These are phyloP conservation scores for Asterophora parasitica DNA, from an alignment of 768 basidiomycete genomes.

Conservation along the genomic window DNA sequence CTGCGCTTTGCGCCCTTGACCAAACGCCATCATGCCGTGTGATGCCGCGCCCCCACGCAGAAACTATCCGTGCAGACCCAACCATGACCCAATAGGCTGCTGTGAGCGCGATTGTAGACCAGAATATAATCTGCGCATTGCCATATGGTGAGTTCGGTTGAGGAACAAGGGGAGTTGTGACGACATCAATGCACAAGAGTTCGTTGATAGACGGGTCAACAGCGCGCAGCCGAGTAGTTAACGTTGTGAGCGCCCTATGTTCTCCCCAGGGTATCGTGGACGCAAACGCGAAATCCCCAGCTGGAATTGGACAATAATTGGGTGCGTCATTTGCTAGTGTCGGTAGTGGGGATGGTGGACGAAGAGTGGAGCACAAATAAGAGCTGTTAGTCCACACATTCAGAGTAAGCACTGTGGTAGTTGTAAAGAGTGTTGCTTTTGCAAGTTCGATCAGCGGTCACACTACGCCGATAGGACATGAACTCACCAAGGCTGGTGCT, in stretches of 20 bases:
- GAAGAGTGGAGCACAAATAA: slow-evolving; percentile 74
- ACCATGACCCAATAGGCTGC: slow-evolving; percentile 81
- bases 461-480: slow-evolving; percentile 6
- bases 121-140: slow-evolving; percentile 61
- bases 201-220: slow-evolving; percentile 84
- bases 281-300: slow-evolving; percentile 81
- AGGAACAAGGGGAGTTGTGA: slow-evolving; percentile 72
- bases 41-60: slow-evolving; percentile 79
- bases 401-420: slow-evolving; percentile 76
- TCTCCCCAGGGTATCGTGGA: slow-evolving; percentile 62
- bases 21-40: slow-evolving; percentile 59
- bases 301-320: slow-evolving; percentile 71
- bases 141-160: slow-evolving; percentile 60
- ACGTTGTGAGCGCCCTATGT: slow-evolving; percentile 73
- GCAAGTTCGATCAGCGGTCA: slow-evolving; percentile 14
- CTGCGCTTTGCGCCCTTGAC: slow-evolving; percentile 74
- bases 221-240: slow-evolving; percentile 79
- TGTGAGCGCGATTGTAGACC: slow-evolving; percentile 67
- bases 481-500: slow-evolving; percentile 60
- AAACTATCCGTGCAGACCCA: slow-evolving; percentile 72
- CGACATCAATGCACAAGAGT: slow-evolving; percentile 76
- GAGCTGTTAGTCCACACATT: slow-evolving; percentile 64
- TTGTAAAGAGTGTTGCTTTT: slow-evolving; percentile 82
- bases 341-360: slow-evolving; percentile 72
- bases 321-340: slow-evolving; percentile 30